Conservation (phyloP, 2,329 filamentous ascomycete species). For the Sporothrix brasiliensis region DNA sequence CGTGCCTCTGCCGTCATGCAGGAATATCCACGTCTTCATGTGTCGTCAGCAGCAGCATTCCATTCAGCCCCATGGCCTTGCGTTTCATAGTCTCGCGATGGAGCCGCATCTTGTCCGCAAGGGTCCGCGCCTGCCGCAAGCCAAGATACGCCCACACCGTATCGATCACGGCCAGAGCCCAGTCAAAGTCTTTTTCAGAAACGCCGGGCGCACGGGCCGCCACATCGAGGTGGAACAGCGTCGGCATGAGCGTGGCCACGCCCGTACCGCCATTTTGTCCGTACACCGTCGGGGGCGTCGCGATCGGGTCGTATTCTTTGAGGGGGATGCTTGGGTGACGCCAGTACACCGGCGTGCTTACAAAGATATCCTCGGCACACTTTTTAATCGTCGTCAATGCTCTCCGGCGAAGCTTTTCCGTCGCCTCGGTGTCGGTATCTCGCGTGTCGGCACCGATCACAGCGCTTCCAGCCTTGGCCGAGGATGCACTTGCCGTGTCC, state of each 20-base stretch:
- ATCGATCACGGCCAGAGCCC: slow-evolving; percentile 51
- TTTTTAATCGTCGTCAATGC: slow-evolving; percentile 43
- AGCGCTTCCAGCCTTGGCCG: background rate
- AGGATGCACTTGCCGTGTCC: background rate
- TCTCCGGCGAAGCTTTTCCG: slow-evolving; percentile 36
- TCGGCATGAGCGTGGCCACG: slow-evolving; percentile 52
- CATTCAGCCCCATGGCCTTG: background rate
- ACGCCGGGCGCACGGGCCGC: slow-evolving; percentile 54
- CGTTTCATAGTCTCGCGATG: slow-evolving; percentile 36
- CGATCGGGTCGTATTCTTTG: slow-evolving; percentile 41
- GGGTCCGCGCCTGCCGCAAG: slow-evolving; percentile 53
- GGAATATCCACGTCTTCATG: background rate
- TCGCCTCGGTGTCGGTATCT: background rate
- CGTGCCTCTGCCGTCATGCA: background rate
- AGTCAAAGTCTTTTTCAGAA: slow-evolving; percentile 48
- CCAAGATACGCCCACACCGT: slow-evolving; percentile 57
- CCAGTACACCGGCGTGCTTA: slow-evolving; percentile 56
- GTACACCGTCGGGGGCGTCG: slow-evolving; percentile 38
- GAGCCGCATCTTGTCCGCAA: slow-evolving; percentile 46
- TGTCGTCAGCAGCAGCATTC: background rate
- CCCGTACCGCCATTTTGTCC: slow-evolving; percentile 49
- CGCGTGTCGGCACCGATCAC: background rate
- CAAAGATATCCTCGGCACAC: slow-evolving; percentile 50
- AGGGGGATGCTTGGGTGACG: slow-evolving; percentile 51
- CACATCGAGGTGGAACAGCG: slow-evolving; percentile 54